Conservation (phyloP, 176 grass and related monocot species). For the Raddia guianensis region DNA sequence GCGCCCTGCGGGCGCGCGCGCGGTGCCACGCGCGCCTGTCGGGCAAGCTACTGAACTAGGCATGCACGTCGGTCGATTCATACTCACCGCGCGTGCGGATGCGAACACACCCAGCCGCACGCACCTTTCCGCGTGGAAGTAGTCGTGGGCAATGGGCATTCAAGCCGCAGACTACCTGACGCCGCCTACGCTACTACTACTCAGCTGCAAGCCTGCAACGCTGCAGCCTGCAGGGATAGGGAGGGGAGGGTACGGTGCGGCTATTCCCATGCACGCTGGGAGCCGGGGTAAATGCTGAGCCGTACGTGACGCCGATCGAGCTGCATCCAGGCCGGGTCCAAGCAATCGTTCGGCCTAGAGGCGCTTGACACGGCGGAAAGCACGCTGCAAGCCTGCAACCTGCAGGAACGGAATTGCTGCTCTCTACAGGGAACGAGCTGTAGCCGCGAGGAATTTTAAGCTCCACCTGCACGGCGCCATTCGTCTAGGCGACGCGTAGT, state of each 20-base stretch:
- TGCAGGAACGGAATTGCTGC: background rate
- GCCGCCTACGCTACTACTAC: too few relatives aligned
- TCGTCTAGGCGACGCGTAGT: background rate
- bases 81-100: slow-evolving; percentile 4
- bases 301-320: background rate
- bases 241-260: background rate
- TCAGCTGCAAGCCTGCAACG: too few relatives aligned
- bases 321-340: background rate
- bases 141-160: slow-evolving; percentile 31
- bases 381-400: background rate
- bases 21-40: background rate
- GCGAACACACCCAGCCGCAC: background rate
- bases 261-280: background rate
- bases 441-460: background rate
- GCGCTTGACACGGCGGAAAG: background rate
- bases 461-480: background rate
- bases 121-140: slow-evolving; percentile 44
- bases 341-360: background rate
- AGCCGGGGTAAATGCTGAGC: background rate
- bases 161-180: background rate
- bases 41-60: background rate
- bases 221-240: background rate
- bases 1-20: too few relatives aligned
- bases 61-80: too few relatives aligned
- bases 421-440: background rate